Conservation (phyloP, 148 eudicot genomes). For the Oxyria digyna region DNA sequence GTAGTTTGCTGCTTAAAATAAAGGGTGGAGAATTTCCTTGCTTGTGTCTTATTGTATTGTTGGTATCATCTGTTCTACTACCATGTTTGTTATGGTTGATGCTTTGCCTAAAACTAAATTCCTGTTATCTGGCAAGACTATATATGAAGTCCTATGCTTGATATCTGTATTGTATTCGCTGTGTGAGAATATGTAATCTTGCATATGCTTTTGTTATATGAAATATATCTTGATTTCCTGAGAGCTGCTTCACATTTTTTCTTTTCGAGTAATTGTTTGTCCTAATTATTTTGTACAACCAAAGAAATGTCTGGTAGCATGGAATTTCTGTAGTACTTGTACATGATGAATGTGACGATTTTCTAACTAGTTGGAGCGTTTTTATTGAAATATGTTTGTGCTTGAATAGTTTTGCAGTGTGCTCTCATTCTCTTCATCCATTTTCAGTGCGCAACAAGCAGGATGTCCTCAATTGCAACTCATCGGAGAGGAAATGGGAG, state of each 20-base stretch:
- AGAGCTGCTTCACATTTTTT: not conserved
- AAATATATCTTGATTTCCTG: not conserved
- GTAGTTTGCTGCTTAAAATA: not conserved
- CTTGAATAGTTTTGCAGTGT: no score
- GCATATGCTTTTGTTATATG: not conserved
- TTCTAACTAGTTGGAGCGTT: no score
- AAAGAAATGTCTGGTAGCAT: no score
- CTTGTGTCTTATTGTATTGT: not conserved
- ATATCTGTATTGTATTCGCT: not conserved
- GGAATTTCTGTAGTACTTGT: no score
- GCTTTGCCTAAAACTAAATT: not conserved
- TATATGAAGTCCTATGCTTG: not conserved
- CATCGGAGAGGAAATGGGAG: no score
- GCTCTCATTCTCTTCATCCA: no score
- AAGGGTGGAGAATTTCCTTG: slow-evolving; percentile 1
- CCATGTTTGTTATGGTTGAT: not conserved
- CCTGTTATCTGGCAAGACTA: not conserved
- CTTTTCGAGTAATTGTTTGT: no score
- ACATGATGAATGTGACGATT: no score
- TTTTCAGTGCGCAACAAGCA: no score
- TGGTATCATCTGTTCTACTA: not conserved
- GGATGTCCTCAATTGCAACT: no score
- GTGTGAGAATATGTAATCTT: not conserved
- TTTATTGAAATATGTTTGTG: no score
- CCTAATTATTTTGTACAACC: no score